Evolutionary conservation across 768 basidiomycete genomes (phyloP).

Genomic region (Auriscalpium vulgare): DNA sequence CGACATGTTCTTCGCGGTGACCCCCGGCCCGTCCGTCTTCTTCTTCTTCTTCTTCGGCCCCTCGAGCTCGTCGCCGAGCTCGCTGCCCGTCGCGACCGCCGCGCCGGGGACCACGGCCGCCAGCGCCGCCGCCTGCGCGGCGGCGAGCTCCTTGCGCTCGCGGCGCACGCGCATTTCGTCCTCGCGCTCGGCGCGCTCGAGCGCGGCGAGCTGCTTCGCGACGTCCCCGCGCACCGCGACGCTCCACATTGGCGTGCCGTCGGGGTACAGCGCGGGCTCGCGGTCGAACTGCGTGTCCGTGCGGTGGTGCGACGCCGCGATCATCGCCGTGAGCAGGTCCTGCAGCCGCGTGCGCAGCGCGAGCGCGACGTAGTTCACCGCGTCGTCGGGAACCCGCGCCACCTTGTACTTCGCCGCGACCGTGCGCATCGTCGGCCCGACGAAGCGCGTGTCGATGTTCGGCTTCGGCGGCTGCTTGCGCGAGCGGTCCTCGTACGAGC

Average conservation of each 20-base stretch:
- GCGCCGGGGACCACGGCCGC: conserved; percentile 46
- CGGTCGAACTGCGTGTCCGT: conserved; percentile 64
- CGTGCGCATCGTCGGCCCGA: conserved; percentile 60
- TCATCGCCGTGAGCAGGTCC: conserved; percentile 60
- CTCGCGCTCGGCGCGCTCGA: conserved; percentile 77
- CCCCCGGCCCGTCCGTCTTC: conserved; percentile 78
- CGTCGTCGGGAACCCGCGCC: conserved; percentile 58
- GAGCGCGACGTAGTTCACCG: conserved; percentile 71
- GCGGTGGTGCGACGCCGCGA: conserved; percentile 60
- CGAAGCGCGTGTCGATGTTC: conserved; percentile 56
- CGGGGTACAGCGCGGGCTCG: conserved; percentile 55
- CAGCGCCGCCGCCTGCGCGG: conserved; percentile 63
- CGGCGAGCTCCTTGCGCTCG: conserved; percentile 72
- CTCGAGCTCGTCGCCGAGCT: conserved; percentile 36
- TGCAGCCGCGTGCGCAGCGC: conserved; percentile 71
- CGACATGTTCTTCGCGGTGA: conserved; percentile 82
- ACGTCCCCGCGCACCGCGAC: conserved; percentile 72
- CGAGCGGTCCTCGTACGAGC: conserved; percentile 69
- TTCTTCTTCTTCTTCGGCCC: conserved; percentile 69
- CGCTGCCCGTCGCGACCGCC: conserved; percentile 49
- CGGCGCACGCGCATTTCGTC: conserved; percentile 70
- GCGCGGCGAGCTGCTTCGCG: conserved; percentile 62
- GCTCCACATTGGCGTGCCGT: conserved; percentile 76
- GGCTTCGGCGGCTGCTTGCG: conserved; percentile 67
- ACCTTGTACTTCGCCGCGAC: conserved; percentile 65